phyloP scores from a whole-genome alignment of 441 rosid genomes.

The Geranium incanum region DNA sequence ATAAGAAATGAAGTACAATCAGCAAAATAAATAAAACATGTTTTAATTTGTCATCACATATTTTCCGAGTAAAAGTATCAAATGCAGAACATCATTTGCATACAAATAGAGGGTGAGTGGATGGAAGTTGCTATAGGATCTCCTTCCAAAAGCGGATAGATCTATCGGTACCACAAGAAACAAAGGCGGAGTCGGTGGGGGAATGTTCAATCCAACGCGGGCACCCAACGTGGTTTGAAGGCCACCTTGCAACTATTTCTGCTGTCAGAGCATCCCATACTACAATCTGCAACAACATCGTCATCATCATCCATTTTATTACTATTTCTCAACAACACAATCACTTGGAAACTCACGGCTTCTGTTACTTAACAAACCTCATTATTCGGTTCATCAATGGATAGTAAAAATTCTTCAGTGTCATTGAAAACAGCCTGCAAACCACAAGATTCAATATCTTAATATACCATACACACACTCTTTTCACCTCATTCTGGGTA shows the following conservation, averaged over 20 bases:
- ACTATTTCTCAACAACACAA: background rate
- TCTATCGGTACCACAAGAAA: conserved; percentile 72
- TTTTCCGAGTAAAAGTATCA: no score
- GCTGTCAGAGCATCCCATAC: conserved; percentile 71
- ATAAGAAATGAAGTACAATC: no score
- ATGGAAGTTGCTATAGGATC: conserved; percentile 19
- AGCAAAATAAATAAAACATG: no score
- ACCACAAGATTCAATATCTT: conserved; percentile 12
- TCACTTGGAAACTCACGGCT: no score
- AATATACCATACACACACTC: background rate
- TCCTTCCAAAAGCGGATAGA: conserved; percentile 81
- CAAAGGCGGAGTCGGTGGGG: conserved; percentile 60
- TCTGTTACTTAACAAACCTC: conserved; percentile 36
- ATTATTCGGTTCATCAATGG: conserved; percentile 49
- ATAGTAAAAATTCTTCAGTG: conserved; percentile 70
- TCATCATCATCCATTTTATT: no score
- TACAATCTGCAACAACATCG: conserved; percentile 42
- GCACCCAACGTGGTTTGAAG: conserved; percentile 61
- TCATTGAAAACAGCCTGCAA: conserved; percentile 76
- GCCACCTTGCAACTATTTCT: conserved; percentile 68
- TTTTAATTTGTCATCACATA: no score
- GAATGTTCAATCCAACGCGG: conserved; percentile 86
- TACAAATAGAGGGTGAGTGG: no score
- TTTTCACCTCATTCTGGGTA: background rate
- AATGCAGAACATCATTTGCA: no score